Evolutionary conservation across 139 green algal species (phyloP).

Genomic region (Picochlorum sp.): DNA sequence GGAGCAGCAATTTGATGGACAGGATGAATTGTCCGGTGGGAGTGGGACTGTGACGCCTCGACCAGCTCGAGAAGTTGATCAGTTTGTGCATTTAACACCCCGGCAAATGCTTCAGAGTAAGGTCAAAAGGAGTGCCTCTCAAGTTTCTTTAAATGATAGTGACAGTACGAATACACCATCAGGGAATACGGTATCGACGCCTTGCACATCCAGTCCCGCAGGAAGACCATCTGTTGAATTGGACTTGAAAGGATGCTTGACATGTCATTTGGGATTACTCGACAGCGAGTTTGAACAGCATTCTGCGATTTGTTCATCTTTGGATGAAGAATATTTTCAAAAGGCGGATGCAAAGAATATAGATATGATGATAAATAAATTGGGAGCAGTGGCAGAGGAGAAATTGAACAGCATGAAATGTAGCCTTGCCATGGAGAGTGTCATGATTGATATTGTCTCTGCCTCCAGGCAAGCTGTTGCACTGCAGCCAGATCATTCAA

Average conservation of each 20-base stretch:
- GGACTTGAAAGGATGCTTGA: conserved; percentile 20
- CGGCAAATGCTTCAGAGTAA: no score
- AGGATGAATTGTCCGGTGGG: not conserved
- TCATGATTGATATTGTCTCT: conserved; percentile 28
- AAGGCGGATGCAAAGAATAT: conserved; percentile 8
- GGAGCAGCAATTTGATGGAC: conserved; percentile 39
- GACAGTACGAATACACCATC: no score
- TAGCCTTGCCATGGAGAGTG: not conserved
- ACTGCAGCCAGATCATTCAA: conserved; percentile 42
- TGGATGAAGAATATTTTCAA: conserved; percentile 22
- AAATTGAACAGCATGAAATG: not conserved
- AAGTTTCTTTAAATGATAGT: no score
- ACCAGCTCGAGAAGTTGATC: not conserved
- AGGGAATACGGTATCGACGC: no score
- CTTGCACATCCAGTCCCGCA: not conserved
- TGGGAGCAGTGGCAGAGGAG: conserved; percentile 25
- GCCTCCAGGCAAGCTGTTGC: conserved; percentile 33
- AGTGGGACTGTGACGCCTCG: not conserved
- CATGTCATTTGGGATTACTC: conserved; percentile 35
- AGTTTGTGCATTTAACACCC: no score
- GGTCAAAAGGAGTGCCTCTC: no score
- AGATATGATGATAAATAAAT: conserved; percentile 17
- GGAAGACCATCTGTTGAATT: no score
- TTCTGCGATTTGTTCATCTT: conserved; percentile 25
- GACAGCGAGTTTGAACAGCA: conserved; percentile 23